These are phyloP conservation scores for Paramarasmius palmivorus DNA, from an alignment of 1,284 basidiomycete species.

Conservation along the genomic window DNA sequence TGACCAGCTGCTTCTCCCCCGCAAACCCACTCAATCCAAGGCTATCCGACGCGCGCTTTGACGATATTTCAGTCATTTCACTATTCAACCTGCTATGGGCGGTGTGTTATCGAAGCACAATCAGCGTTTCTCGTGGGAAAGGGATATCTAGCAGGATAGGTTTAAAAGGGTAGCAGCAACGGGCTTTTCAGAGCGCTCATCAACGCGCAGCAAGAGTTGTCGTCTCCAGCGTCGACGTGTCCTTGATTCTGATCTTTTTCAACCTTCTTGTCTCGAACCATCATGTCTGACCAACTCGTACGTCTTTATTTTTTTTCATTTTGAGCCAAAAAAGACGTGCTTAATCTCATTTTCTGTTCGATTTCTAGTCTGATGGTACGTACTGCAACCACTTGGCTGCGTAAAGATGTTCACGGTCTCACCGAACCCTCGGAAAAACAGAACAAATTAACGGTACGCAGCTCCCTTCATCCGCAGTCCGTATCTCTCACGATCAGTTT, in stretches of 20 bases:
- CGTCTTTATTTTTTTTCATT: not conserved
- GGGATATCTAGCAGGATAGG: no score
- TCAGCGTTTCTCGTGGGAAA: no score
- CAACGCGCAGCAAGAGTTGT: not conserved
- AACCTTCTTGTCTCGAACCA: not conserved
- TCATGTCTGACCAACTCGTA: slow-evolving; percentile 10
- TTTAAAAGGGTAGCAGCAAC: no score
- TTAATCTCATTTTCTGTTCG: not conserved
- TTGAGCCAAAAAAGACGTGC: not conserved
- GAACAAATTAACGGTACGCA: slow-evolving; percentile 14
- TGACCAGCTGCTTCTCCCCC: no score
- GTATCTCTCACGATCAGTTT: not conserved
- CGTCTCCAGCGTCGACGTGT: no score
- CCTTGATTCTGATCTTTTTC: not conserved
- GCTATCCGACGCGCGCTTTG: no score
- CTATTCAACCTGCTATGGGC: no score
- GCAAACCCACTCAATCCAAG: no score
- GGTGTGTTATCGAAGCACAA: no score
- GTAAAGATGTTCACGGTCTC: not conserved
- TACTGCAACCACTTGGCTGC: no score
- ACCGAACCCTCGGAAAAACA: not conserved
- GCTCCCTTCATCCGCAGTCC: not conserved
- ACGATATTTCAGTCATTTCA: no score
- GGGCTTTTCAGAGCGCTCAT: no score
- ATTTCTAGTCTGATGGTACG: slow-evolving; percentile 1